These are phyloP conservation scores for Tanacetum coccineum DNA, from an alignment of 129 eudicot genomes.

Conservation along the genomic window DNA sequence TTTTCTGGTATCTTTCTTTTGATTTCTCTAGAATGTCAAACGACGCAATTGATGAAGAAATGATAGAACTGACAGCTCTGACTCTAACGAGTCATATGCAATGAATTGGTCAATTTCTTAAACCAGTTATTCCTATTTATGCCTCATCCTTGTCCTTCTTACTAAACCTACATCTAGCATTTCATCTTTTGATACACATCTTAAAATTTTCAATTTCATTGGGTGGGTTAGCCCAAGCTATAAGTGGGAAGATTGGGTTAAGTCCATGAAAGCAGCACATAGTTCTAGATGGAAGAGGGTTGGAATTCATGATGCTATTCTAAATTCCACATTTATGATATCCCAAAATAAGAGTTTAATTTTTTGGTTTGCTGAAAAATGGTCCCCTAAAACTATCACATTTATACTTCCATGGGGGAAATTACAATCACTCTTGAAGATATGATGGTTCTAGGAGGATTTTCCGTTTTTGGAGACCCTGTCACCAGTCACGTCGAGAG, in stretches of 20 bases:
- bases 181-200: neutral
- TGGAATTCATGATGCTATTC: conserved; percentile 27
- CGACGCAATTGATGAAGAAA: neutral
- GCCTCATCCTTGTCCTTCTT: neutral
- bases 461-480: conserved; percentile 29
- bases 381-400: conserved; percentile 39
- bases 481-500: neutral
- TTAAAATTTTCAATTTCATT: neutral
- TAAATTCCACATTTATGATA: conserved; percentile 26
- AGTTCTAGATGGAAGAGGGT: conserved; percentile 19
- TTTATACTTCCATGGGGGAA: conserved; percentile 50
- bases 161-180: neutral
- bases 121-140: neutral
- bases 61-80: neutral
- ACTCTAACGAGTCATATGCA: no score
- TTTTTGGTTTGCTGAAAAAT: conserved; percentile 27
- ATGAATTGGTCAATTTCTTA: neutral
- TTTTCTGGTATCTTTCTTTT: no score
- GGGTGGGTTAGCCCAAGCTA: conserved; percentile 21
- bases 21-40: conserved; percentile 18
- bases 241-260: conserved; percentile 33
- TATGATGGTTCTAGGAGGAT: conserved; percentile 40
- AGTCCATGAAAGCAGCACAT: conserved; percentile 4
- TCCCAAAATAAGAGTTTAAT: conserved; percentile 22
- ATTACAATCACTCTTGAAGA: conserved; percentile 46